Evolutionary conservation across 2,329 filamentous ascomycete species (phyloP), one percentile per base, ranked within the genome.

Genomic region (Sphaerulina vaccinii): DNA sequence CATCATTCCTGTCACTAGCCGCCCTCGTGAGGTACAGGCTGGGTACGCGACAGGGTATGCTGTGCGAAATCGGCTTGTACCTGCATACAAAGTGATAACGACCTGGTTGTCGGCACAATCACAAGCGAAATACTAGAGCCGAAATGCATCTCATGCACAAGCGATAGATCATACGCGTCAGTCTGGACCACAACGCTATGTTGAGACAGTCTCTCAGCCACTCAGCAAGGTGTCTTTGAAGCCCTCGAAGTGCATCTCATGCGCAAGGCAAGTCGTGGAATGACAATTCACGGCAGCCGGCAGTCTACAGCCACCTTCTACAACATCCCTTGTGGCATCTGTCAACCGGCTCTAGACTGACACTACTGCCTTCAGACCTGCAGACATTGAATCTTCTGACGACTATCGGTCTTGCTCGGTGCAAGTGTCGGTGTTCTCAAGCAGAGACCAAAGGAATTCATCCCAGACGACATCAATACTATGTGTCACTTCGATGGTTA

Each of bases 311-410:
- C 33, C 48, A 50, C 35, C 18, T 15, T 11, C 32, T 29, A 43
- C 47, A 37, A 43, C 29, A 44, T 24, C 39, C 46, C 51, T 50
- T 54, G 37, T 48, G 47, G 33, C 47, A 45, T 50, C 40, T 54
- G 51, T 46, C 51, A 46, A 50, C 51, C 47, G 46, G 51, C 43
- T 44, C 32, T 32, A 19, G 7, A 32, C 32, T 37, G 36, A 35
- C 45, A 49, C 45, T 5, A 39, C 18, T 8, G 18, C 18, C 22
- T 37, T 15, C 22, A 21, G 37, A 21, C 16, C 13, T 21, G 5
- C 5, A 21, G 18, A 6, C 23, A 40, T 40, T 23, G 18, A 13
- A 40, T 27, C 18, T 41, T 36, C 27, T 27, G 27, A 23, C 22
- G 19, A 32, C 9, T n/a, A 33, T 27, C 37, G 37, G 37, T 22